Evolutionary conservation across 495 filamentous ascomycete genomes (phyloP), one percentile per base, ranked within the genome.

Genomic region (Lasiosphaeriaceae sp.): DNA sequence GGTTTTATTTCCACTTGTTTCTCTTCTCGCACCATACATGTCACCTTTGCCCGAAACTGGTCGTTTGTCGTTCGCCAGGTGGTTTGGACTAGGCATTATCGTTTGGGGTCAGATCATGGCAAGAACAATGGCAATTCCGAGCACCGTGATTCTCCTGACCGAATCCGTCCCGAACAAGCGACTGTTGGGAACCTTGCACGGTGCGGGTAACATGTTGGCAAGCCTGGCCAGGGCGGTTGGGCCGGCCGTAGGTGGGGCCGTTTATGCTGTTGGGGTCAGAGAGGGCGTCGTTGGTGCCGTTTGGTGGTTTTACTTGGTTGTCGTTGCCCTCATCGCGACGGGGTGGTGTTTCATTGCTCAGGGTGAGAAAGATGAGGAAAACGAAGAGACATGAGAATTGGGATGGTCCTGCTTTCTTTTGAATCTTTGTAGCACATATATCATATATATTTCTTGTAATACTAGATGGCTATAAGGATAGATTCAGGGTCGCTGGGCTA

Each of bases 171-270:
- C 87, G 2, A 74, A 83, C 39, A 78, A 81, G 4, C 73, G 63
- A 5, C 78, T 88, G 2, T 66, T 91, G 8, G 86, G 87, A 0
- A 89, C 86, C 1, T 75, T 92, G 0, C 85, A 90, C 58, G 88
- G 88, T 0, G 75, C 86, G 0, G 86, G 82, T 3, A 85, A 87
- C 61, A 86, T 81, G 68, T 72, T 90, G 11, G 71, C 77, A 2
- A 82, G 76, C 41, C 74, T 79, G 4, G 80, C 80, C 16, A 76
- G 87, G 17, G 85, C 89, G 0, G 64, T 89, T 9, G 89, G 89
- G 0, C 88, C 89, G 3, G 76, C 82, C 1, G 50, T 86, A n/a
- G 84, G 81, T 2, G 87, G 87, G 0, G 83, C 79, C 66, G 74
- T 84, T 5, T 81, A 86, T 61, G 86, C 86, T 0, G 41, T 79